Conservation (phyloP, 441 rosid genomes). For the Corymbia calophylla region DNA sequence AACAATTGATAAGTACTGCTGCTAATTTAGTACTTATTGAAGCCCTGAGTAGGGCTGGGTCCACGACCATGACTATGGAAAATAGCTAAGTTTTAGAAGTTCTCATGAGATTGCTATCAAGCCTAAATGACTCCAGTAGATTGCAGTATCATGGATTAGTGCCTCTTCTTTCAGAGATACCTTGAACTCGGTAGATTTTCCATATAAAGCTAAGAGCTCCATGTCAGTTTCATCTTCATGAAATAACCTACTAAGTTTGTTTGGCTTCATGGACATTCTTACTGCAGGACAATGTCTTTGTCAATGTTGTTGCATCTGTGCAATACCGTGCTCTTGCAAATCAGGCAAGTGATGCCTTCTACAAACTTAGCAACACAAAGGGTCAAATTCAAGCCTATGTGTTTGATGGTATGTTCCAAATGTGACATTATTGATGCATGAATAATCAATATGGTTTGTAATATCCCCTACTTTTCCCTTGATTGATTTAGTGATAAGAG, state of each 20-base stretch:
- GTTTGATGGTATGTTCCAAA: conserved; percentile 18
- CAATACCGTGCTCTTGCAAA: conserved; percentile 26
- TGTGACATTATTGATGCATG: neutral
- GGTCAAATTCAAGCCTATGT: conserved; percentile 30
- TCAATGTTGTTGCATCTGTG: conserved; percentile 29
- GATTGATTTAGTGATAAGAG: conserved; percentile 17
- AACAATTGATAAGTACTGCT: neutral
- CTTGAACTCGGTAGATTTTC: neutral
- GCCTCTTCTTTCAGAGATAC: neutral
- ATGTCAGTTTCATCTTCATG: neutral
- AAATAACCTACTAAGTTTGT: neutral
- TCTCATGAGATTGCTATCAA: neutral
- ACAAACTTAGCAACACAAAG: conserved; percentile 28
- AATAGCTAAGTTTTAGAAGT: neutral
- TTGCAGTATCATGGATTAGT: neutral
- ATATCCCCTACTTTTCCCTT: neutral
- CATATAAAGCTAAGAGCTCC: neutral
- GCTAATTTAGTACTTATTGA: neutral
- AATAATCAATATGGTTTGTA: neutral
- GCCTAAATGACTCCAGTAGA: neutral
- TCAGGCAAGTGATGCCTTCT: conserved; percentile 25
- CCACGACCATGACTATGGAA: neutral
- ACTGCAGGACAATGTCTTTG: conserved; percentile 29
- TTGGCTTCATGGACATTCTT: neutral
- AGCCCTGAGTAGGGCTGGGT: neutral